Evolutionary conservation across 441 rosid genomes (phyloP).

Genomic region (Cnidoscolus chayamansa): DNA sequence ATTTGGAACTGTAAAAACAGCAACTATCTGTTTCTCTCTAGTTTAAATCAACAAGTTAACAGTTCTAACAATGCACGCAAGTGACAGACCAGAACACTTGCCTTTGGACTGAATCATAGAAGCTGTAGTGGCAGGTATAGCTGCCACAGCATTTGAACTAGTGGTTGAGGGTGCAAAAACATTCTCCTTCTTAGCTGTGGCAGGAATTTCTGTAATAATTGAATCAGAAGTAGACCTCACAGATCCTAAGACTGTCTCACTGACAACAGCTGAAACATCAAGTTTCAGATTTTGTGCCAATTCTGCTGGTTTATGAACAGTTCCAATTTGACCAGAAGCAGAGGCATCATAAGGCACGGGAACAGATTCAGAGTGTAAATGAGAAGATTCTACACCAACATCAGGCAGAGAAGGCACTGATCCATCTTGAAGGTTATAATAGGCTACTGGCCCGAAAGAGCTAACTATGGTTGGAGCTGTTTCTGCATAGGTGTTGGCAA

Average conservation of each 20-base stretch:
- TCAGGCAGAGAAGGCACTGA: constrained; percentile 44
- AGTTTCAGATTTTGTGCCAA: constrained; percentile 31
- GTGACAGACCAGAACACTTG: too few species aligned
- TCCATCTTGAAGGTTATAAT: constrained; percentile 55
- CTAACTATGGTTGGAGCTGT: constrained; percentile 43
- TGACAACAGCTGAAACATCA: constrained; percentile 29
- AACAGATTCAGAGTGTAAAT: constrained; percentile 38
- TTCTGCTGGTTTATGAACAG: constrained; percentile 31
- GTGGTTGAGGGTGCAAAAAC: constrained; percentile 27
- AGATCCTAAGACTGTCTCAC: constrained; percentile 30
- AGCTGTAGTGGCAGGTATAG: constrained; percentile 31
- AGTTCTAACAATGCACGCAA: too few species aligned
- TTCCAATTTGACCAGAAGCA: constrained; percentile 29
- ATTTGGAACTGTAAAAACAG: not conserved
- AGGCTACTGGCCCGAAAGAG: constrained; percentile 45
- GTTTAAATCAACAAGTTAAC: too few species aligned
- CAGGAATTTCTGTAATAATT: constrained; percentile 33
- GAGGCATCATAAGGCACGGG: constrained; percentile 30
- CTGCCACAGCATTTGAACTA: constrained; percentile 27
- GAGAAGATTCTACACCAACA: constrained; percentile 39
- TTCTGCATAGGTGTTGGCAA: constrained; percentile 54
- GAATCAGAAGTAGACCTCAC: constrained; percentile 36
- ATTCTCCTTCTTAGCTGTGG: constrained; percentile 30
- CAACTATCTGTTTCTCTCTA: too few species aligned
- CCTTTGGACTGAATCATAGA: constrained; percentile 41